Conservation (phyloP, 2,329 filamentous ascomycete genomes). For the Beauveria caledonica region DNA sequence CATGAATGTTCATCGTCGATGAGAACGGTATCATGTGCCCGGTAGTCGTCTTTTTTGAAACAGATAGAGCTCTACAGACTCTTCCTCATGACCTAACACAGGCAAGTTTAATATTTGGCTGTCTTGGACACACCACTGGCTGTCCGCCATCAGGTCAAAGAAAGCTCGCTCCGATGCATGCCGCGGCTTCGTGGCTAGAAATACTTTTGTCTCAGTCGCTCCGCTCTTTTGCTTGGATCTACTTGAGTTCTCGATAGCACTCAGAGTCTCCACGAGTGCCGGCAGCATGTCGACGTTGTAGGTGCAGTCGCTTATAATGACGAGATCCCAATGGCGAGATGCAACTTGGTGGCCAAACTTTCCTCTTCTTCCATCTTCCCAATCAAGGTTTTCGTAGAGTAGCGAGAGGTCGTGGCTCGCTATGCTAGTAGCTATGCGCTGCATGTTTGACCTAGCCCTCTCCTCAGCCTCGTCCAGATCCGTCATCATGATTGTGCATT, state of each 20-base stretch:
- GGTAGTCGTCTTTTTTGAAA: slow-evolving; percentile 30
- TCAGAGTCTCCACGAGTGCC: slow-evolving; percentile 44
- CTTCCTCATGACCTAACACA: slow-evolving; percentile 33
- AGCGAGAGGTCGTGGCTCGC: slow-evolving; percentile 23
- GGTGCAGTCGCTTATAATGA: slow-evolving; percentile 52
- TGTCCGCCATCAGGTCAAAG: slow-evolving; percentile 37
- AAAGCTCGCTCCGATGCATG: slow-evolving; percentile 44
- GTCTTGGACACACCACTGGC: slow-evolving; percentile 37
- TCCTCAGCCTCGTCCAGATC: slow-evolving; percentile 47
- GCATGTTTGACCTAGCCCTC: slow-evolving; percentile 40
- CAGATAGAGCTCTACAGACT: slow-evolving; percentile 45
- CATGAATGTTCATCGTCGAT: not conserved
- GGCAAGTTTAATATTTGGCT: slow-evolving; percentile 36
- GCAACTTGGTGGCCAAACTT: slow-evolving; percentile 32
- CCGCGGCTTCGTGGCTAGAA: slow-evolving; percentile 48
- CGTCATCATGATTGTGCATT: slow-evolving; percentile 40
- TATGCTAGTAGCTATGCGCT: slow-evolving; percentile 13
- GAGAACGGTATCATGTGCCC: not conserved
- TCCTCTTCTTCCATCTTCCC: slow-evolving; percentile 42
- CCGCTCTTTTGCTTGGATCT: slow-evolving; percentile 11
- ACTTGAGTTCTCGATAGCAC: slow-evolving; percentile 36
- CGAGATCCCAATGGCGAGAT: slow-evolving; percentile 40
- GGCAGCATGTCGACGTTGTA: slow-evolving; percentile 51
- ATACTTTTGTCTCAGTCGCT: slow-evolving; percentile 31
- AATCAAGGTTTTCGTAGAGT: slow-evolving; percentile 47